Percentiles rank a stretch among this genome's conserved stretches.
These are phyloP conservation scores for Neurospora africana DNA, from an alignment of 495 filamentous ascomycete genomes.

Conservation along the genomic window DNA sequence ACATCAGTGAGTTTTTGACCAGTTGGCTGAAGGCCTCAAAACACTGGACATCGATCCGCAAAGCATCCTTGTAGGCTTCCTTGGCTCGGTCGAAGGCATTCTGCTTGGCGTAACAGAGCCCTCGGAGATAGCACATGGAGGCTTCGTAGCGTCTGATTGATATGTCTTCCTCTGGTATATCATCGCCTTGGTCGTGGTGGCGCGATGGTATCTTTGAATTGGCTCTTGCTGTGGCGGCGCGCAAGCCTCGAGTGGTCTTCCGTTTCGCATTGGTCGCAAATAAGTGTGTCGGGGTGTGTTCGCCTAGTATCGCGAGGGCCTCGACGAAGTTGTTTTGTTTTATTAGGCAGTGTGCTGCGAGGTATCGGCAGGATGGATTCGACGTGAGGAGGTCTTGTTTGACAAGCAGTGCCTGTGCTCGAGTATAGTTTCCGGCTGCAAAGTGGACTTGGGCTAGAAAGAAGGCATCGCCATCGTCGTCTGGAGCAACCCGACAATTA, in stretches of 20 bases:
- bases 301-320: conserved; percentile 77
- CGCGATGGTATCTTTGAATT: conserved; percentile 34
- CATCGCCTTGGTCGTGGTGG: conserved; percentile 42
- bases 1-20: conserved; percentile 95
- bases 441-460: conserved; percentile 95
- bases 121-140: conserved; percentile 91
- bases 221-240: conserved; percentile 25
- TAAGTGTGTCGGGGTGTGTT: conserved; percentile 83
- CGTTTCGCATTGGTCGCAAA: conserved; percentile 56
- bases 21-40: conserved; percentile 97
- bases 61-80: conserved; percentile 95
- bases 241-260: conserved; percentile 31
- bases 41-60: conserved; percentile 94
- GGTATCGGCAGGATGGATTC: conserved; percentile 78
- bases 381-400: conserved; percentile 72
- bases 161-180: conserved; percentile 56
- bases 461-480: conserved; percentile 82
- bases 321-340: conserved; percentile 84
- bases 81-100: conserved; percentile 96
- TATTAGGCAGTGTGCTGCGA: conserved; percentile 86
- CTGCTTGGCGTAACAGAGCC: conserved; percentile 91
- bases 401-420: conserved; percentile 74
- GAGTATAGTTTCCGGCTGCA: conserved; percentile 82
- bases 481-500: conserved; percentile 15
- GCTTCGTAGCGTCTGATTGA: conserved; percentile 81